These are phyloP conservation scores for Pichia norvegensis DNA, from an alignment of 1,139 yeast genomes.

Conservation along the genomic window DNA sequence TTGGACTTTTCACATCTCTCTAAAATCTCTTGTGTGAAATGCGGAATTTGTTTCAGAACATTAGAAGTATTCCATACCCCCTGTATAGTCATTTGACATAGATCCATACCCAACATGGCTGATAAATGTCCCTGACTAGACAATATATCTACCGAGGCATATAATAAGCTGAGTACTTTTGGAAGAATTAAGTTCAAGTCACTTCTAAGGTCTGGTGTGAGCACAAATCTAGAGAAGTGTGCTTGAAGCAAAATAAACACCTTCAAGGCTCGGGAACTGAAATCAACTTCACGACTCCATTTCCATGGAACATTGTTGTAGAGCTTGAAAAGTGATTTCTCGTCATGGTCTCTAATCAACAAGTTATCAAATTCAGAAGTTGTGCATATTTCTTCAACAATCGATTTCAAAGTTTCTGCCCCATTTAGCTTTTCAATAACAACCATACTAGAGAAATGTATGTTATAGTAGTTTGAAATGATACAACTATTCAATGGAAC, in stretches of 20 bases:
- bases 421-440: conserved; percentile 45
- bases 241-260: conserved; percentile 75
- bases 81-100: conserved; percentile 84
- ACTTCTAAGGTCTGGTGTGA: conserved; percentile 51
- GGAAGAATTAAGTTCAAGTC: conserved; percentile 51
- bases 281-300: conserved; percentile 32
- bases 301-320: conserved; percentile 60
- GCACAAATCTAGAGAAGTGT: conserved; percentile 57
- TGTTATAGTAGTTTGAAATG: conserved; percentile 66
- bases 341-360: conserved; percentile 58
- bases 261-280: conserved; percentile 55
- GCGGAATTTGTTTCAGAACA: conserved; percentile 78
- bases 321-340: conserved; percentile 38
- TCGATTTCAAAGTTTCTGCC: conserved; percentile 50
- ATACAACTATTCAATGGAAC: conserved; percentile 61
- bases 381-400: conserved; percentile 58
- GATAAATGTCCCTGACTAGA: conserved; percentile 76
- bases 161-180: conserved; percentile 43
- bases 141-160: conserved; percentile 66
- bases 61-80: conserved; percentile 79
- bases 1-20: conserved; percentile 47
- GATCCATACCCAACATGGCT: conserved; percentile 78
- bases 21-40: conserved; percentile 47
- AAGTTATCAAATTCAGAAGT: conserved; percentile 64
- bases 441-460: conserved; percentile 61